phyloP scores from a whole-genome alignment of 306 rosid genomes.

The Psophocarpus tetragonolobus region DNA sequence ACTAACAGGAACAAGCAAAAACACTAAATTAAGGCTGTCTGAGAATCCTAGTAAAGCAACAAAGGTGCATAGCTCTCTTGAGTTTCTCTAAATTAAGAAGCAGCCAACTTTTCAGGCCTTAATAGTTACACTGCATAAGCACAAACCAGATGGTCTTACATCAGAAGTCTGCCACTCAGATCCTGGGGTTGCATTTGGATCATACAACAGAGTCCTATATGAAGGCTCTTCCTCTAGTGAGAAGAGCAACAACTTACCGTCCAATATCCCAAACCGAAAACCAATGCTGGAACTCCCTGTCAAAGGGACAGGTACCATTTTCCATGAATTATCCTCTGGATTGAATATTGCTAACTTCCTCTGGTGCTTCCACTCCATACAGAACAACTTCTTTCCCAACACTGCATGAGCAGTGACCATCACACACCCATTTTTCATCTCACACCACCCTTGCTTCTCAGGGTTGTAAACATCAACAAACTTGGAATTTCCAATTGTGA shows the following conservation, averaged over 20 bases:
- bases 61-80: not conserved
- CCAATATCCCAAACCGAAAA: slow-evolving; percentile 73
- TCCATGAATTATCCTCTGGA: slow-evolving; percentile 81
- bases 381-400: slow-evolving; percentile 74
- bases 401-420: slow-evolving; percentile 97
- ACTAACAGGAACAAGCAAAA: slow-evolving; percentile 1
- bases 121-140: slow-evolving; percentile 83
- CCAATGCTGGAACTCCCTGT: slow-evolving; percentile 80
- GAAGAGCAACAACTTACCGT: slow-evolving; percentile 71
- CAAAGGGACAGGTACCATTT: slow-evolving; percentile 73
- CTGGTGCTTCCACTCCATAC: slow-evolving; percentile 98
- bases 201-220: slow-evolving; percentile 70
- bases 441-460: slow-evolving; percentile 65
- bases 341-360: slow-evolving; percentile 73
- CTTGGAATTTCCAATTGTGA: slow-evolving; percentile 90
- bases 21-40: not conserved
- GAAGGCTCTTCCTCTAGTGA: slow-evolving; percentile 61
- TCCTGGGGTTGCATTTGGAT: slow-evolving; percentile 82
- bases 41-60: slow-evolving; percentile 12
- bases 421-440: slow-evolving; percentile 96
- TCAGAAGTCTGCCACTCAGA: slow-evolving; percentile 80
- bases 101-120: slow-evolving; percentile 53
- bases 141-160: slow-evolving; percentile 75
- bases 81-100: slow-evolving; percentile 27
- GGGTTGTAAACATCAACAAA: slow-evolving; percentile 81